Percentiles rank a stretch among this genome's conserved stretches.
Evolutionary conservation across 2,329 filamentous ascomycete genomes (phyloP).

Genomic region (Cadophora sp.): DNA sequence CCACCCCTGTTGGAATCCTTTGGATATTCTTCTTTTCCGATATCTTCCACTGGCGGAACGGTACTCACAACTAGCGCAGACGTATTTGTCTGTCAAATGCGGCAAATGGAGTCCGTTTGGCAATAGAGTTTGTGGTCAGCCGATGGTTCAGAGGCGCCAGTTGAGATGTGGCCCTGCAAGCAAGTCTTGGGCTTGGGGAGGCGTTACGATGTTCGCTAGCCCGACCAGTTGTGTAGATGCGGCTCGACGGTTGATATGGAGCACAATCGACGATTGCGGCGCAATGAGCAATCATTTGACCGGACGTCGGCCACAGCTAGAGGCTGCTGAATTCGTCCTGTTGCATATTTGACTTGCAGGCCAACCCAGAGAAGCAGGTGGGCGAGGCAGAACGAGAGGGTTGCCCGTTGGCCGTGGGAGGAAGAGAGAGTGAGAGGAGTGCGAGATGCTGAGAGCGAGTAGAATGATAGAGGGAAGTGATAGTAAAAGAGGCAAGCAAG

Average conservation of each 20-base stretch:
- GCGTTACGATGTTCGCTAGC: neutral
- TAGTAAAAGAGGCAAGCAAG: neutral
- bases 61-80: neutral
- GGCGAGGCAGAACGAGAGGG: neutral
- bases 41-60: constrained; percentile 2
- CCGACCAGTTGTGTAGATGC: neutral
- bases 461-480: neutral
- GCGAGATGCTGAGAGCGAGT: neutral
- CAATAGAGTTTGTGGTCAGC: constrained; percentile 11
- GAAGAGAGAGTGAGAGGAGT: neutral
- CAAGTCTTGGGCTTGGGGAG: neutral
- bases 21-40: constrained; percentile 2
- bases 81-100: constrained; percentile 2
- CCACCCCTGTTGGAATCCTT: neutral
- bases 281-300: constrained; percentile 1
- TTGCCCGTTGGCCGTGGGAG: neutral
- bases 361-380: constrained; percentile 15
- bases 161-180: neutral
- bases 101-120: neutral
- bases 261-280: constrained; percentile 8
- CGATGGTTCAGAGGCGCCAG: neutral
- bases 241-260: constrained; percentile 12
- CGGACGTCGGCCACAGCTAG: neutral
- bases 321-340: constrained; percentile 17
- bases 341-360: constrained; percentile 18